These are phyloP conservation scores for Pythium myriotylum DNA, from an alignment of 352 stramenopile species.

Conservation along the genomic window DNA sequence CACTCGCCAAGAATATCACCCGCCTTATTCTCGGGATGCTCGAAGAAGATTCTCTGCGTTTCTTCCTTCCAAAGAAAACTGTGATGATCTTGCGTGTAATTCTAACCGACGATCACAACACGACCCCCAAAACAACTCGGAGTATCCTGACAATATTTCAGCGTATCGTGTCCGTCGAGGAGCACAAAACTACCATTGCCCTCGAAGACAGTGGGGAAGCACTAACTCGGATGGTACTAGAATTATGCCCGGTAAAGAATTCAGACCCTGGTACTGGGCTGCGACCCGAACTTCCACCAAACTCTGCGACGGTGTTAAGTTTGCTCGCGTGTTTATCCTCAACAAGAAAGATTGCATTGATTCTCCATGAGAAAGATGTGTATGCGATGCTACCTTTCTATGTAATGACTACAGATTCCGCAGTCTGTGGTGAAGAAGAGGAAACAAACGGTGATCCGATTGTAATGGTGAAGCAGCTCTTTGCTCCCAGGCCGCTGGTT, in stretches of 20 bases:
- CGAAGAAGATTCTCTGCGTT: conserved; percentile 74
- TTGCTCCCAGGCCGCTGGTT: conserved; percentile 24
- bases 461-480: conserved; percentile 2
- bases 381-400: conserved; percentile 49
- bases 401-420: conserved; percentile 19
- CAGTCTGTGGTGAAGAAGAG: neutral
- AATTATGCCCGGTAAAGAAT: conserved; percentile 33
- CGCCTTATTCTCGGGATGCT: conserved; percentile 63
- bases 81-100: conserved; percentile 61
- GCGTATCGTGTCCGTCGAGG: conserved; percentile 60
- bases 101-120: conserved; percentile 42
- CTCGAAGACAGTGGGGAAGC: conserved; percentile 71
- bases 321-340: conserved; percentile 43
- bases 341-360: conserved; percentile 46
- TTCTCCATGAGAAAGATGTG: conserved; percentile 63
- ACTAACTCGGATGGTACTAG: conserved; percentile 47
- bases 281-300: conserved; percentile 28
- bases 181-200: conserved; percentile 75
- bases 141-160: conserved; percentile 69
- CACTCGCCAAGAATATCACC: conserved; percentile 64
- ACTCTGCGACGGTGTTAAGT: conserved; percentile 45
- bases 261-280: conserved; percentile 3
- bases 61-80: conserved; percentile 82
- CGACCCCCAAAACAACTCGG: conserved; percentile 52
- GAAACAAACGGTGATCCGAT: neutral